Conservation (phyloP, 176 grass and related monocot species). For the Phoenix dactylifera region DNA sequence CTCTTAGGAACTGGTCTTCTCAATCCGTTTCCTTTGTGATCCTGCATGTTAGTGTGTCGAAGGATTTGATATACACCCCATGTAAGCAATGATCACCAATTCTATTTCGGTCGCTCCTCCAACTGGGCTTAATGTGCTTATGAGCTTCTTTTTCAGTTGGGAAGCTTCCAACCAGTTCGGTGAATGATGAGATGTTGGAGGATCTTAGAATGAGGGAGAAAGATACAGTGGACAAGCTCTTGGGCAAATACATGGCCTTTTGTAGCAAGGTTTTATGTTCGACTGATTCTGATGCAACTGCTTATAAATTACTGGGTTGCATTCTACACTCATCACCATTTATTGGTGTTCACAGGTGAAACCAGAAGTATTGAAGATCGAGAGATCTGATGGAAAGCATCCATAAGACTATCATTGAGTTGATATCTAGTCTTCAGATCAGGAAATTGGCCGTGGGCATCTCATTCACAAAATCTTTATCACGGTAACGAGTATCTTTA, state of each 20-base stretch:
- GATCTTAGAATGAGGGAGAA: not conserved
- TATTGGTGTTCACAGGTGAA: not conserved
- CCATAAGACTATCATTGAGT: not conserved
- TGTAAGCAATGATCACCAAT: not conserved
- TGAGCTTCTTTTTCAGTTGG: not conserved
- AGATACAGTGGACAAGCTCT: not conserved
- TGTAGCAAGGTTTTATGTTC: not conserved
- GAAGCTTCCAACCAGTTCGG: not conserved
- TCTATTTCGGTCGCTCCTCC: not conserved
- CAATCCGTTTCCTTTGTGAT: slow-evolving; percentile 3
- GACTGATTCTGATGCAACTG: not conserved
- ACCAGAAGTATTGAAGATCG: not conserved
- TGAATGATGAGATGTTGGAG: slow-evolving; percentile 1
- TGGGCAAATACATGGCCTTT: slow-evolving; percentile 2
- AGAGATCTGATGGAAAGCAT: not conserved
- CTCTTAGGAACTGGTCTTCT: slow-evolving; percentile 1
- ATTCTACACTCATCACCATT: too few relatives aligned
- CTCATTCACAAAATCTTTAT: not conserved
- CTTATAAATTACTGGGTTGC: too few relatives aligned
- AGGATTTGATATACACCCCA: slow-evolving; percentile 5
- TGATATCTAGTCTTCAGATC: slow-evolving; percentile 4
- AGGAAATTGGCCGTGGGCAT: slow-evolving; percentile 1
- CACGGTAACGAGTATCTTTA: not conserved
- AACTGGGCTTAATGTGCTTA: not conserved
- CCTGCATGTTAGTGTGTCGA: not conserved